phyloP scores from a whole-genome alignment of 2,329 filamentous ascomycete genomes.

The Penicillium concentricum region DNA sequence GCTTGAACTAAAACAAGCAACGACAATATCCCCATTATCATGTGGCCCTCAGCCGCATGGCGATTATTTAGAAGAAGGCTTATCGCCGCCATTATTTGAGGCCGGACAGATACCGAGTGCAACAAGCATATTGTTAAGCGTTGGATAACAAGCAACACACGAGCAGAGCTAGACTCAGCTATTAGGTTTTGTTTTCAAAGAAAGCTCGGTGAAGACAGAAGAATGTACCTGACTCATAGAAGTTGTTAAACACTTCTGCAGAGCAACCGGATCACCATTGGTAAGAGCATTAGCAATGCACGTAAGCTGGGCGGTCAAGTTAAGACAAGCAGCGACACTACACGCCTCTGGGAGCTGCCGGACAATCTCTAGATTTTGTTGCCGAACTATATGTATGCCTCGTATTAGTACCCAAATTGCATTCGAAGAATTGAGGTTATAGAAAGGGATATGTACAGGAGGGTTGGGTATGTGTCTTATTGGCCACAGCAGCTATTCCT shows the following conservation, averaged over 20 bases:
- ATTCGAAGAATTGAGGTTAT: background rate
- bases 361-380: constrained; percentile 14
- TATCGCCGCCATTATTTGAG: background rate
- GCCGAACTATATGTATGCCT: constrained; percentile 7
- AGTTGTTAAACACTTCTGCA: constrained; percentile 16
- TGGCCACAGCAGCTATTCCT: background rate
- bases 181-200: background rate
- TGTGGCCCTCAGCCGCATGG: background rate
- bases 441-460: background rate
- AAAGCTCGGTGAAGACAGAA: background rate
- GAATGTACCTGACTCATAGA: constrained; percentile 15
- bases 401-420: background rate
- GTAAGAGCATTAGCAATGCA: constrained; percentile 19
- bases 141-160: constrained; percentile 20
- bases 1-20: background rate
- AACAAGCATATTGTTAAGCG: constrained; percentile 9
- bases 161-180: constrained; percentile 17
- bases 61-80: background rate
- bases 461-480: background rate
- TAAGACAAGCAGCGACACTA: constrained; percentile 19
- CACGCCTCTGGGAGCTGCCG: constrained; percentile 18
- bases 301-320: constrained; percentile 14
- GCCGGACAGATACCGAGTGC: constrained; percentile 18
- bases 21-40: background rate
- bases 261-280: constrained; percentile 14